Percentiles rank a stretch among this genome's conserved stretches.
Evolutionary conservation across 345 rosid genomes (phyloP).

Genomic region (Lepidium sativum): DNA sequence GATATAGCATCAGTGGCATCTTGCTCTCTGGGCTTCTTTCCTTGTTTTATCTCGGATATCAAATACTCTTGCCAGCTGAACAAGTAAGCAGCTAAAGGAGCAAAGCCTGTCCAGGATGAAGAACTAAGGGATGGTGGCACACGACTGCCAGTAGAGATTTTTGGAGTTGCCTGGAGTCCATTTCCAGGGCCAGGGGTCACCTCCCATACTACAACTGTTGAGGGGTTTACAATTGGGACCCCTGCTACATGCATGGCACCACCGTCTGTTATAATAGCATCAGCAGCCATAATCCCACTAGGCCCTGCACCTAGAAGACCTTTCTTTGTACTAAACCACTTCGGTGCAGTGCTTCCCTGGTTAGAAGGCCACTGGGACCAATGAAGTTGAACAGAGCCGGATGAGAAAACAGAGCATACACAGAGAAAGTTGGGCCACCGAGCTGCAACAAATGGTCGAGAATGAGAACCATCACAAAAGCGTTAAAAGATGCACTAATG

Average conservation of each 20-base stretch:
- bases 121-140: conserved; percentile 84
- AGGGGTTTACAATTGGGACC: conserved; percentile 97
- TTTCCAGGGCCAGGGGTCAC: conserved; percentile 96
- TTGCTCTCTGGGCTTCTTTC: conserved; percentile 58
- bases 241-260: conserved; percentile 99
- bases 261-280: conserved; percentile 91
- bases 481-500: not conserved
- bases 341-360: conserved; percentile 54
- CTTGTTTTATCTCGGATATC: conserved; percentile 70
- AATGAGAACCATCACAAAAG: not conserved
- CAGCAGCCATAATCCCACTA: conserved; percentile 99
- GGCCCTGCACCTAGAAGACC: conserved; percentile 99
- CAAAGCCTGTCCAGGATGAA: conserved; percentile 93
- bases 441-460: conserved; percentile 47
- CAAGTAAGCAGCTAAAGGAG: conserved; percentile 92
- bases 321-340: conserved; percentile 96
- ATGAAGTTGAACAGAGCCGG: conserved; percentile 96
- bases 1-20: conserved; percentile 52
- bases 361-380: conserved; percentile 96
- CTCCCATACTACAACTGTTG: conserved; percentile 99
- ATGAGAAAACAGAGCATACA: conserved; percentile 93
- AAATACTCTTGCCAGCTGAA: conserved; percentile 97
- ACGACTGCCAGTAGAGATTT: conserved; percentile 48
- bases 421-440: conserved; percentile 99
- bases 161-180: conserved; percentile 78